These are phyloP conservation scores for Graphilbum fragrans DNA, from an alignment of 2,329 filamentous ascomycete species.

Conservation along the genomic window DNA sequence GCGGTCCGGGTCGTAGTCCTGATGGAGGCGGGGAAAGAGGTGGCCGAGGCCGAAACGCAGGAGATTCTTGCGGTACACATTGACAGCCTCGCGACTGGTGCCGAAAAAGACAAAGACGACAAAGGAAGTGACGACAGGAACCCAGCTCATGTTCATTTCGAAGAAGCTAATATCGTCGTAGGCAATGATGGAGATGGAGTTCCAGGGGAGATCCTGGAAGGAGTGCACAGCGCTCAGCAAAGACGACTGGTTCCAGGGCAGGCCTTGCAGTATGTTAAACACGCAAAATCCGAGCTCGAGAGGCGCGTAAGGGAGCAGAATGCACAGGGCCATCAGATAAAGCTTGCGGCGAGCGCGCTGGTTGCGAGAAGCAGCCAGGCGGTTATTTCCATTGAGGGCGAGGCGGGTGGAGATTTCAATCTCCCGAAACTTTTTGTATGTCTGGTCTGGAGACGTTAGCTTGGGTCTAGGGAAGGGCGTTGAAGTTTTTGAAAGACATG, in stretches of 20 bases:
- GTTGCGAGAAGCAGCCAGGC: constrained; percentile 26
- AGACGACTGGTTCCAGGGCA: constrained; percentile 21
- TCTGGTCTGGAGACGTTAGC: constrained; percentile 23
- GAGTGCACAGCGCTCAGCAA: constrained; percentile 29
- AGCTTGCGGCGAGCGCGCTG: constrained; percentile 38
- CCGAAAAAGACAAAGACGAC: constrained; percentile 44
- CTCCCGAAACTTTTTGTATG: constrained; percentile 33
- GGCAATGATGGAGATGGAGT: constrained; percentile 32
- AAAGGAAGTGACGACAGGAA: constrained; percentile 32
- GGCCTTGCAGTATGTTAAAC: constrained; percentile 24
- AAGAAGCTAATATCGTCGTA: constrained; percentile 25
- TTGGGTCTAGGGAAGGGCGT: neutral
- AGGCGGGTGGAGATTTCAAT: constrained; percentile 28
- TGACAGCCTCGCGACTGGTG: constrained; percentile 38
- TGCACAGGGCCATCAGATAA: constrained; percentile 41
- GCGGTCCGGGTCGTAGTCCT: constrained; percentile 17
- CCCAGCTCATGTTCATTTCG: constrained; percentile 33
- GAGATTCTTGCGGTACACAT: constrained; percentile 30
- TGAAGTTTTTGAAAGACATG: too few relatives aligned
- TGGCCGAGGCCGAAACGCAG: constrained; percentile 28
- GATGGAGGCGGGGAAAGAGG: constrained; percentile 27
- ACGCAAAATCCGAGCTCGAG: constrained; percentile 28
- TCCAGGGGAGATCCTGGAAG: constrained; percentile 24
- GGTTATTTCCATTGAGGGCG: constrained; percentile 25
- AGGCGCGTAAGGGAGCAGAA: constrained; percentile 39